A percentile compares a stretch with the other conserved stretches of the same genome.
These are phyloP conservation scores for Rhizopus delemar DNA, from an alignment of 371 early-diverging fungal genomes.

Conservation along the genomic window DNA sequence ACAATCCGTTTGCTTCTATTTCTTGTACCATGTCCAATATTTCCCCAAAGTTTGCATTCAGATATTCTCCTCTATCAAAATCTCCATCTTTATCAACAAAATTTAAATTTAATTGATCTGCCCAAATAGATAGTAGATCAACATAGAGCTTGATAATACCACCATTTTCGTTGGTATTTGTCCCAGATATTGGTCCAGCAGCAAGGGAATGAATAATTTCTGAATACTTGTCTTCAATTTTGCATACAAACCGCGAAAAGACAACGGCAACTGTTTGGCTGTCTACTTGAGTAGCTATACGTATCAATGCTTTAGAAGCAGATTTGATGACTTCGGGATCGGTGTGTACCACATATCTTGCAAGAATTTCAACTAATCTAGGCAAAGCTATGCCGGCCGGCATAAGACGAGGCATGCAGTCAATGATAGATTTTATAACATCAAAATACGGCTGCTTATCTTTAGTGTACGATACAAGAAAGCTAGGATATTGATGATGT, in stretches of 20 bases:
- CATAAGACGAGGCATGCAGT: constrained; percentile 73
- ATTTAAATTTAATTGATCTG: constrained; percentile 35
- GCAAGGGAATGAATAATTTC: constrained; percentile 55
- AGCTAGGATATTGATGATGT: constrained; percentile 61
- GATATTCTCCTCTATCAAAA: constrained; percentile 5
- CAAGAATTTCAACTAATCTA: constrained; percentile 74
- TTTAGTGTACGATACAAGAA: constrained; percentile 62
- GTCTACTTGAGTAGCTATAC: constrained; percentile 71
- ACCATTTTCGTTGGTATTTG: constrained; percentile 16
- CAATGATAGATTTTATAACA: constrained; percentile 65
- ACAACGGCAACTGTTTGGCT: constrained; percentile 59
- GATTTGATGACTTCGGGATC: constrained; percentile 79
- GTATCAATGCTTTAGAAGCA: constrained; percentile 63
- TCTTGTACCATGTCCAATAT: constrained; percentile 63
- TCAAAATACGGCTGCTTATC: constrained; percentile 74
- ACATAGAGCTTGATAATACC: constrained; percentile 47
- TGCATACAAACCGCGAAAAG: constrained; percentile 58
- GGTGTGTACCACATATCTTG: constrained; percentile 77
- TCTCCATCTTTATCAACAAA: constrained; percentile 11
- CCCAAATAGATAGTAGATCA: constrained; percentile 45
- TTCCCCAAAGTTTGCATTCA: constrained; percentile 24
- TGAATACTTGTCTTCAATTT: constrained; percentile 61
- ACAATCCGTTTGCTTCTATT: constrained; percentile 74
- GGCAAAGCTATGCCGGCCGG: constrained; percentile 66
- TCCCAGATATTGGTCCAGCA: constrained; percentile 31